Evolutionary conservation across 2,329 filamentous ascomycete genomes (phyloP), one percentile per base, ranked within the genome.

Genomic region (Fulvia fulva): DNA sequence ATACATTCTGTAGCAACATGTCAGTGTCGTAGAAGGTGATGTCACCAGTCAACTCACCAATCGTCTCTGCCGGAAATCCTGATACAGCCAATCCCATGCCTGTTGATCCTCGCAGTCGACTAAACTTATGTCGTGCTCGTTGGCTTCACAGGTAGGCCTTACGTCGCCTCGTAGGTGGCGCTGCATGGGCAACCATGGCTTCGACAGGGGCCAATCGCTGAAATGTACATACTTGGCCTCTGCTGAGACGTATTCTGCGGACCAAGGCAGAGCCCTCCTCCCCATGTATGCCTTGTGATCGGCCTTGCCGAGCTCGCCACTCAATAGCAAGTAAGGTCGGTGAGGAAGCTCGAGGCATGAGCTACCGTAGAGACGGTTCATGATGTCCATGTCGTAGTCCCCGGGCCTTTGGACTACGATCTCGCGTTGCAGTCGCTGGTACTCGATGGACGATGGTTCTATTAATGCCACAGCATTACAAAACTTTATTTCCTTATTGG

Each of bases 221-320:
- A 89, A 90, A 70, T 89, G 87, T 2, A 89, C 76, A 5, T 87
- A 77, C 63, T 87, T 88, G 8, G 85, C 83, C 65, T 88, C 84
- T 16, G 78, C 77, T 55, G 83, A 76, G 1, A 79, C 77, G 46
- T 70, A 73, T 26, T 84, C 74, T 0, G 85, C 78, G 66, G 88
- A 81, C 84, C 86, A 89, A 2, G 67, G 64, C 61, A 83, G 82
- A 0, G 76, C 73, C 14, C 73, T 66, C 3, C 32, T 55, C 1
- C 82, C 81, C 5, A 85, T 65, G 60, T 82, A 86, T 2, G 71
- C 70, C 0, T 65, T 65, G 64, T 86, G 83, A n/a, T 82, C 71
- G 2, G 80, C 75, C 1, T 58, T 65, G 5, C 85, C 80, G 64
- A 88, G 88, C 70, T 88, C 86, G n/a, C 82, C 83, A 0, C 82